A percentile compares a stretch with the other conserved stretches of the same genome.
phyloP scores from a whole-genome alignment of 306 rosid species.

The Cucurbita maxima region DNA sequence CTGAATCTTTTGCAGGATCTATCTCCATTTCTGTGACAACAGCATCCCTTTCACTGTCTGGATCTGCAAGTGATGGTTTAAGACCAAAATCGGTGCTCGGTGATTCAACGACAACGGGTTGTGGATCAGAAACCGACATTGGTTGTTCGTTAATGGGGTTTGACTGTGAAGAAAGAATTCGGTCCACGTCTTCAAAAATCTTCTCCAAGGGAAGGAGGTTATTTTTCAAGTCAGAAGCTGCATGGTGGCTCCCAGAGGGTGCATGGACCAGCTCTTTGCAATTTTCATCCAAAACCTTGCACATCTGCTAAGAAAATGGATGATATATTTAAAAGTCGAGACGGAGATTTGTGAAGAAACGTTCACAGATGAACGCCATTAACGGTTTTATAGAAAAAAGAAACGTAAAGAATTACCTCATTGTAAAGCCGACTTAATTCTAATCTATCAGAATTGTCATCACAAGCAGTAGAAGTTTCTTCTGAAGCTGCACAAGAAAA shows the following conservation, averaged over 20 bases:
- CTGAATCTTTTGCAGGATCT: constrained; percentile 17
- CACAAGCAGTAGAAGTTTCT: constrained; percentile 46
- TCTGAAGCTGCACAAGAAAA: constrained; percentile 41
- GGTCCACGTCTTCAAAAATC: constrained; percentile 35
- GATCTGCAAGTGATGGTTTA: constrained; percentile 12
- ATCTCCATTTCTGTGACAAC: constrained; percentile 13
- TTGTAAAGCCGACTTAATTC: constrained; percentile 67
- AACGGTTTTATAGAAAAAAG: too few relatives aligned
- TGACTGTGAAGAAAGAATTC: constrained; percentile 28
- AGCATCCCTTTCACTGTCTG: constrained; percentile 19
- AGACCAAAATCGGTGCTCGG: constrained; percentile 1
- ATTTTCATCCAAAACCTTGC: constrained; percentile 46
- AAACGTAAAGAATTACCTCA: constrained; percentile 29
- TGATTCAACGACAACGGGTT: constrained; percentile 16
- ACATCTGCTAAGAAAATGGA: constrained; percentile 44
- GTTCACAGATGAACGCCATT: neutral
- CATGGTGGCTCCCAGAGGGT: constrained; percentile 20
- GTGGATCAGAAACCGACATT: neutral
- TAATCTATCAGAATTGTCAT: constrained; percentile 42
- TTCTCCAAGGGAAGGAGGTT: constrained; percentile 30
- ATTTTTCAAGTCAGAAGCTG: constrained; percentile 14
- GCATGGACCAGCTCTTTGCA: constrained; percentile 21
- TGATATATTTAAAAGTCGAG: neutral
- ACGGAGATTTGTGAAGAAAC: neutral
- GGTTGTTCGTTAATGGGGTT: constrained; percentile 13